Conservation (phyloP, 2,329 filamentous ascomycete species). For the Colletotrichum tabaci region DNA sequence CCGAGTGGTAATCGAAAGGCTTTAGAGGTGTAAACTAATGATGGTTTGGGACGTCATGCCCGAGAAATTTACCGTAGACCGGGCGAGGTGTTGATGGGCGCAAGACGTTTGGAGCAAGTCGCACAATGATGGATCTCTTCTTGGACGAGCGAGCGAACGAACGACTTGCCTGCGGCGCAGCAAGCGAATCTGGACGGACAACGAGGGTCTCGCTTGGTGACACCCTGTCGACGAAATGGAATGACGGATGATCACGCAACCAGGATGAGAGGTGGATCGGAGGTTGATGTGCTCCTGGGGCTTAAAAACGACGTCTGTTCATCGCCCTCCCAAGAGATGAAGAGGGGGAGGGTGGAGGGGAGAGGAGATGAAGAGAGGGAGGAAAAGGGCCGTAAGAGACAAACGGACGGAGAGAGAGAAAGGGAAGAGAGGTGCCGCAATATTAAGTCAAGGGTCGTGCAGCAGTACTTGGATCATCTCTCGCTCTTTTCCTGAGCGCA, state of each 20-base stretch:
- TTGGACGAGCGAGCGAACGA: too few relatives aligned
- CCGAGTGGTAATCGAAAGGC: neutral
- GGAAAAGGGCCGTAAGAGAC: neutral
- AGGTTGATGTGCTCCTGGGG: conserved; percentile 5
- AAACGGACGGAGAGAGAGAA: neutral
- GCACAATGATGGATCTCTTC: conserved; percentile 11
- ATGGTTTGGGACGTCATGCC: conserved; percentile 26
- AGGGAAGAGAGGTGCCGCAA: neutral
- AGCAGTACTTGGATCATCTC: conserved; percentile 15
- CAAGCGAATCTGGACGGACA: conserved; percentile 12
- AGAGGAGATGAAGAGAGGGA: too few relatives aligned
- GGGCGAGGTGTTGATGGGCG: conserved; percentile 7
- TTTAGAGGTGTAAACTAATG: conserved; percentile 7
- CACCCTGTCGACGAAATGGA: conserved; percentile 18
- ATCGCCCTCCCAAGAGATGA: conserved; percentile 1
- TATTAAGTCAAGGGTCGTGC: conserved; percentile 30
- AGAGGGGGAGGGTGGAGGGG: neutral
- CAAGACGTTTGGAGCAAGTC: conserved; percentile 21
- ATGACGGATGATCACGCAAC: conserved; percentile 7
- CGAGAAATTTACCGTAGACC: neutral
- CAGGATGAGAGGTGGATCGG: conserved; percentile 1
- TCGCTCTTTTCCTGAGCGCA: conserved; percentile 12
- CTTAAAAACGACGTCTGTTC: neutral
- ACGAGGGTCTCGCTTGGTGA: conserved; percentile 21
- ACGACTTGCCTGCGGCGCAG: conserved; percentile 25